Evolutionary conservation across 2,329 filamentous ascomycete species (phyloP), one percentile per base, ranked within the genome.

Genomic region (Botrytis pseudocinerea): DNA sequence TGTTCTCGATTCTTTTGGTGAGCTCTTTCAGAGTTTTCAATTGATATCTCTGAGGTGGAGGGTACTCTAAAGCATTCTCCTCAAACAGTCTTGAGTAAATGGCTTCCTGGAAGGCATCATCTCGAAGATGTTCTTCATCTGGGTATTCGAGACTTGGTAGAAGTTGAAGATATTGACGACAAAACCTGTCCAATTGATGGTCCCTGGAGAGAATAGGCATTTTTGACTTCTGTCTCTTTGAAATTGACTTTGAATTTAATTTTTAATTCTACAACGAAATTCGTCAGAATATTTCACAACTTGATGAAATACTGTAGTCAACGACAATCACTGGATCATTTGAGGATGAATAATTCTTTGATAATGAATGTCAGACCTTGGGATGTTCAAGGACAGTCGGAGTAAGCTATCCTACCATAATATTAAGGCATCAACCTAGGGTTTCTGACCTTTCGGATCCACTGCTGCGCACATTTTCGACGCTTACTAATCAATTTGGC

Each of bases 91-190:
- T 85, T 69, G 84, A 80, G 80, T 91, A 93, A 54, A 97, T 84
- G 79, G 85, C 85, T 76, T 88, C 83, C 80, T 97, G 95, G 4
- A 91, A 87, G 5, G 84, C 82, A 18, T 88, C 83, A 42, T 87
- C 84, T 75, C 89, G 87, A 42, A 97, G 84, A 22, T 88, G 80
- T 38, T 85, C 78, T 35, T 84, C 82, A 38, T 87, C 82, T 1
- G 94, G 94, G 80, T 91, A 92, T 65, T 88, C 86, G 51, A 95
- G 84, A 12, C 85, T 81, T 0, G 85, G 83, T 64, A 95, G 89
- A 3, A 95, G 84, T 81, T 98, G 94, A 48, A 95, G 87, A 80
- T 93, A 97, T 80, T 97, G 94, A 75, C 88, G 87, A 76, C 89
- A 90, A 80, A 94, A 90, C 28, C 88, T 87, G 74, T 80, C 79